These are phyloP conservation scores for Echites panduratus DNA, from an alignment of 257 asterid genomes.

Conservation along the genomic window DNA sequence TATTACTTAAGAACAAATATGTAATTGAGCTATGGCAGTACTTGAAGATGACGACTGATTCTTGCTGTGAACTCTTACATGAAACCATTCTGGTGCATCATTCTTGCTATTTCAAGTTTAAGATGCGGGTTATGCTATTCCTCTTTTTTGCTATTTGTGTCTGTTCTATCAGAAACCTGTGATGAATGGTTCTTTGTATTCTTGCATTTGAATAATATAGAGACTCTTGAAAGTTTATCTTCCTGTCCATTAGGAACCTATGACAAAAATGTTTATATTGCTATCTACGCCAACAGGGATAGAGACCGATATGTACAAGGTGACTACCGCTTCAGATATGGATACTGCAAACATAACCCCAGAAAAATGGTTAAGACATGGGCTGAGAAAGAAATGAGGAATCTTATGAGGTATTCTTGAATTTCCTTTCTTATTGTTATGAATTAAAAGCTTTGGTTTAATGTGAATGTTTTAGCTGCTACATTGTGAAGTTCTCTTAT, in stretches of 20 bases:
- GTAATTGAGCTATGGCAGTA: background rate
- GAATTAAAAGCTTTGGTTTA: background rate
- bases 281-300: slow-evolving; percentile 55
- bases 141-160: background rate
- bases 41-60: too few species aligned
- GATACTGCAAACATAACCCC: slow-evolving; percentile 95
- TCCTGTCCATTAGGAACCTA: background rate
- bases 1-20: background rate
- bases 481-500: background rate
- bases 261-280: slow-evolving; percentile 1
- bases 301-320: slow-evolving; percentile 98
- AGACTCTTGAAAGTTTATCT: background rate
- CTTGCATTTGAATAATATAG: background rate
- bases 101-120: background rate
- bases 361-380: slow-evolving; percentile 96
- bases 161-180: background rate
- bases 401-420: slow-evolving; percentile 70
- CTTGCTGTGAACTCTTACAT: background rate
- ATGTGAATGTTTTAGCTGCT: background rate
- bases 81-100: background rate
- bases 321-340: slow-evolving; percentile 82
- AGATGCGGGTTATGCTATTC: background rate
- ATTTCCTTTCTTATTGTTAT: slow-evolving; percentile 2
- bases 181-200: background rate
- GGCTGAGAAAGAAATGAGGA: slow-evolving; percentile 99